Percentiles rank a stretch among this genome's conserved stretches.
Conservation (phyloP, 805 yeast genomes). For the Monosporozyma unispora region DNA sequence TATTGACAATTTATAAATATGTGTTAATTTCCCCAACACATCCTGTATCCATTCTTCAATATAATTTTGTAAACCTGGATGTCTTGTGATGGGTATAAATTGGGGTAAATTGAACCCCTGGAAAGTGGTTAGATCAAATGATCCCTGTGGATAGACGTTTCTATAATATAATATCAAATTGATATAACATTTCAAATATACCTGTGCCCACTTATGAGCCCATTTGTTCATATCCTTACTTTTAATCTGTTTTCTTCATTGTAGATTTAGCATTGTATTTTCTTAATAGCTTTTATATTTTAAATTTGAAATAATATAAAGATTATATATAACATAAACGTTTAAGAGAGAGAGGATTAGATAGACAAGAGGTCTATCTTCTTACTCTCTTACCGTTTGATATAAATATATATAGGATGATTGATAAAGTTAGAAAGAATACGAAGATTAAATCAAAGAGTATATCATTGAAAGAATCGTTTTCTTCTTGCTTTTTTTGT, state of each 20-base stretch:
- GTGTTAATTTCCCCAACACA: constrained; percentile 17
- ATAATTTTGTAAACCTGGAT: constrained; percentile 37
- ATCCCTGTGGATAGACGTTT: constrained; percentile 30
- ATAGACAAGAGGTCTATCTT: neutral
- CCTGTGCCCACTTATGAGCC: constrained; percentile 22
- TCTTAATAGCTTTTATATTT: neutral
- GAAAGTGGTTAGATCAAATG: constrained; percentile 31
- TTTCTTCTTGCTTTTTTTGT: neutral
- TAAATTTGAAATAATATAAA: neutral
- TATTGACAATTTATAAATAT: constrained; percentile 17
- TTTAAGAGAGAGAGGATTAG: neutral
- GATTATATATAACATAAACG: too few species aligned
- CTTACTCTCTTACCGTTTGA: neutral
- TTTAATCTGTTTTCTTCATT: neutral
- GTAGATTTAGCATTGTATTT: neutral
- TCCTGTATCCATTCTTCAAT: constrained; percentile 29
- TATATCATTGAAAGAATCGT: neutral
- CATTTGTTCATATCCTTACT: constrained; percentile 17
- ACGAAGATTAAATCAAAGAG: neutral
- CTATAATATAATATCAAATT: constrained; percentile 32
- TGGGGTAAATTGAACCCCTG: constrained; percentile 36
- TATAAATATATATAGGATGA: constrained; percentile 1
- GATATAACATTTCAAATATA: constrained; percentile 32
- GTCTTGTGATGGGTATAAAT: constrained; percentile 36
- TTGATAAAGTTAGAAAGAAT: neutral